phyloP scores from a whole-genome alignment of 106 monocot genomes.

The Dendrobium huoshanense region DNA sequence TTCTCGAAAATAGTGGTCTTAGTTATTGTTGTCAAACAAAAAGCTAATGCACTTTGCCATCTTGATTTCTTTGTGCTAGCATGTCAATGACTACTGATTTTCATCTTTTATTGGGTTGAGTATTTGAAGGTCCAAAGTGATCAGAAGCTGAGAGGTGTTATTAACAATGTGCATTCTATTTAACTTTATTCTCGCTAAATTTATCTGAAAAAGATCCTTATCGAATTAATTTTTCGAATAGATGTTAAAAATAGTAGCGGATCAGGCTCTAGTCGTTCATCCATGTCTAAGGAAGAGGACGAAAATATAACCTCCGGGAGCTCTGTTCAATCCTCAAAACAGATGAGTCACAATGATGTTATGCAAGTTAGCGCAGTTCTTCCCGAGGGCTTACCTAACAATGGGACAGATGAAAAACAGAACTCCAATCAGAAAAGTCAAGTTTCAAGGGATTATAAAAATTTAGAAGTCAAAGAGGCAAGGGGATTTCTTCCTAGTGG shows the following conservation, averaged over 20 bases:
- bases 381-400: constrained; percentile 30
- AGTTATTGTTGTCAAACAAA: neutral
- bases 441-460: constrained; percentile 16
- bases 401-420: neutral
- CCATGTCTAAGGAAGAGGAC: constrained; percentile 6
- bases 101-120: neutral
- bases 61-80: neutral
- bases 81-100: neutral
- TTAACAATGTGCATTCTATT: neutral
- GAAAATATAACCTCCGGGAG: neutral
- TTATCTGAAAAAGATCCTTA: constrained; percentile 9
- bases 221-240: constrained; percentile 9
- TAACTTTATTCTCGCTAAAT: neutral
- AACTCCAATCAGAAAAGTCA: constrained; percentile 4
- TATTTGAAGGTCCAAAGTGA: neutral
- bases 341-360: constrained; percentile 8
- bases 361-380: constrained; percentile 23
- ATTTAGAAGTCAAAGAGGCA: constrained; percentile 19
- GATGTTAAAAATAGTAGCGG: constrained; percentile 15
- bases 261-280: neutral
- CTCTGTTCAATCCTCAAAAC: constrained; percentile 17
- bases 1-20: neutral
- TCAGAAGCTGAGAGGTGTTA: neutral
- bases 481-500: constrained; percentile 53
- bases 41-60: neutral